These are phyloP conservation scores for Penicillium freii DNA, from an alignment of 2,329 filamentous ascomycete genomes.

Conservation along the genomic window DNA sequence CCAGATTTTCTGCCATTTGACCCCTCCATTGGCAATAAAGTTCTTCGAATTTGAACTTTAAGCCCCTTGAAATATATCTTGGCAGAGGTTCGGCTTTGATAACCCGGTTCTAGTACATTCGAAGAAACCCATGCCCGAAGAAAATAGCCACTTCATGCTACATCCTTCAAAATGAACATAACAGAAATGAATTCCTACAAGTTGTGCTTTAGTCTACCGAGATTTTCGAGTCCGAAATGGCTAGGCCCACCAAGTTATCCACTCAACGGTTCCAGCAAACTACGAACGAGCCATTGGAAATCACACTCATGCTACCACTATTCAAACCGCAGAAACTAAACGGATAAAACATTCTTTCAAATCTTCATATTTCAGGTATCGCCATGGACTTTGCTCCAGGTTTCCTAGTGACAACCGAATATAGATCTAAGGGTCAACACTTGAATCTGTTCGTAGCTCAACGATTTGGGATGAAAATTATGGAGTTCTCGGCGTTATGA, in stretches of 20 bases:
- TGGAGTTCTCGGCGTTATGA: neutral
- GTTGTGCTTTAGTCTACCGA: neutral
- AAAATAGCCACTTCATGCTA: neutral
- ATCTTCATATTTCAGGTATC: neutral
- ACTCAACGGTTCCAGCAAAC: neutral
- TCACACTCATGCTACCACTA: neutral
- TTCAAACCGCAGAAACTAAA: neutral
- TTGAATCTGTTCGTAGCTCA: neutral
- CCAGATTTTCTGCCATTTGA: neutral
- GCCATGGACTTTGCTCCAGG: neutral
- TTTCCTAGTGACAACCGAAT: neutral
- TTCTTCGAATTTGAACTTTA: neutral
- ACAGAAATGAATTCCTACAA: neutral
- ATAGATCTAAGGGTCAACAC: neutral
- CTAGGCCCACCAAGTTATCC: neutral
- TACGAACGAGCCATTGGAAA: neutral
- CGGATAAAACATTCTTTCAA: too few relatives aligned
- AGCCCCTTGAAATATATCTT: slow-evolving; percentile 2
- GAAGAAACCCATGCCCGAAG: neutral
- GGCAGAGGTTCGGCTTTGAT: neutral
- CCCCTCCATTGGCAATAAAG: neutral
- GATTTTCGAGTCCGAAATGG: neutral
- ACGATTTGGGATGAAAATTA: neutral
- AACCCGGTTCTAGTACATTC: neutral
- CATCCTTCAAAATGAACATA: neutral